Base-by-base conservation (phyloP, 129 eudicot species). In the Flaveria brownii region DNA sequence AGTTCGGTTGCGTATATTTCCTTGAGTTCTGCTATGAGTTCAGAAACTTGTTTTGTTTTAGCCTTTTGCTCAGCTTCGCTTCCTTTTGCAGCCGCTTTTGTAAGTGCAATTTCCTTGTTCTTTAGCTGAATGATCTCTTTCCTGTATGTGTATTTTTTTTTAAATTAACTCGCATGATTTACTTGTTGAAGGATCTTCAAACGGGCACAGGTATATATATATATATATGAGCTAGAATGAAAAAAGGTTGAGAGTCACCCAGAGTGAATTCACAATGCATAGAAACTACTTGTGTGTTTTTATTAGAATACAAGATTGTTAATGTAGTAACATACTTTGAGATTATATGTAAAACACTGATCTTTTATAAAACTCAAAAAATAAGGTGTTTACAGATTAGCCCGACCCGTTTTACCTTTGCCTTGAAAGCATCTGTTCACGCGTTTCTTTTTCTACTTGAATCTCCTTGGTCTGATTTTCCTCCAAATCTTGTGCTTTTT, bases 41-140 rank as follows among this genome's bases (percentile, higher is more conserved):
- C 78, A 23, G 90, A 81, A 43, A 94, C 82, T 71, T 88, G 97
- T 75, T 94, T 94, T 87, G 91, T 88, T 82, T 94, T 94, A 63
- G 97, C 96, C 72, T 94, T 94, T 74, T 91, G 98, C 71, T 94
- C 98, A 17, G 97, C 97, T 56, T 94, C 91, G 80, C 98, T 94
- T 63, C 98, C 98, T 93, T 88, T 93, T 66, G 98, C 97, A 76
- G 98, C 98, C 2, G 86, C 93, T 79, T 91, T 94, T 74, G 91
- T 91, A 81, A 94, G 60, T 9, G 88, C 85, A n/a, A 76, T 73
- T 84, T 94, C 98, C 78, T 91, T 94, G 88, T 94, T 87, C 75
- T 88, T 96, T 76, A 94, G 83, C 74, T 84, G 84, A 28, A 81
- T 77, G 49, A 82, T 91, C 86, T 94, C 98, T 89, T 91, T 94